These are phyloP conservation scores for Aspergillus latus DNA, from an alignment of 2,329 filamentous ascomycete genomes.

Conservation along the genomic window DNA sequence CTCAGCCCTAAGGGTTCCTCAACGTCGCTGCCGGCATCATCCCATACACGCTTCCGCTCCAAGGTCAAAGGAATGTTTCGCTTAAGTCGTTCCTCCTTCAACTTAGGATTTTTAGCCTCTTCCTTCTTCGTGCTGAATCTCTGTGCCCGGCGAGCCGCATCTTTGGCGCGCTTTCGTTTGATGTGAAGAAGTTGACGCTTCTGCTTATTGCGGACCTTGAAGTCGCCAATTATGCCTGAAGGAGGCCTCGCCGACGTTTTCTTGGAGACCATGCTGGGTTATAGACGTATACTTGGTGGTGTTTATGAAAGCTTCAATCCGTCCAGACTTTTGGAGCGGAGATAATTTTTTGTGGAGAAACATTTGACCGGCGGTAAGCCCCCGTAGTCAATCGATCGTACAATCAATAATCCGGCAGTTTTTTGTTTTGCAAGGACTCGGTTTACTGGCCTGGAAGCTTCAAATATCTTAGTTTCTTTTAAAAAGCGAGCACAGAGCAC, in stretches of 20 bases:
- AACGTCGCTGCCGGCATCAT: conserved; percentile 63
- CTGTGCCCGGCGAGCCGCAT: conserved; percentile 71
- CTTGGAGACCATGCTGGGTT: conserved; percentile 50
- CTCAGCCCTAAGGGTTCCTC: conserved; percentile 48
- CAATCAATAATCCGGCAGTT: background rate
- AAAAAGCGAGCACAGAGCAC: background rate
- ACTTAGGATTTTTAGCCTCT: conserved; percentile 76
- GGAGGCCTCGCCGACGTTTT: conserved; percentile 45
- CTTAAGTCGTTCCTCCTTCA: conserved; percentile 70
- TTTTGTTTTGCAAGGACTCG: conserved; percentile 1
- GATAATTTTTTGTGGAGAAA: conserved; percentile 18
- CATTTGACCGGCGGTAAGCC: conserved; percentile 13
- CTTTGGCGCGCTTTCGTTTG: conserved; percentile 73
- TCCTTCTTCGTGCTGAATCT: conserved; percentile 78
- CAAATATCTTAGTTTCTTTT: background rate
- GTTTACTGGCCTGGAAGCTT: conserved; percentile 3
- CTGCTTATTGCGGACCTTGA: conserved; percentile 72
- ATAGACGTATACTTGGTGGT: background rate
- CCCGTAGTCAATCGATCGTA: background rate
- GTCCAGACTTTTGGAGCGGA: conserved; percentile 13
- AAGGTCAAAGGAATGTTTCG: conserved; percentile 78
- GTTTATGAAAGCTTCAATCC: conserved; percentile 7
- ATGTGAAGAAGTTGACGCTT: conserved; percentile 76
- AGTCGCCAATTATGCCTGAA: conserved; percentile 48
- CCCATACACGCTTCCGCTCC: conserved; percentile 88